Percentiles rank a stretch among this genome's conserved stretches.
These are phyloP conservation scores for Yamadazyma triangularis DNA, from an alignment of 1,139 yeast species.

Conservation along the genomic window DNA sequence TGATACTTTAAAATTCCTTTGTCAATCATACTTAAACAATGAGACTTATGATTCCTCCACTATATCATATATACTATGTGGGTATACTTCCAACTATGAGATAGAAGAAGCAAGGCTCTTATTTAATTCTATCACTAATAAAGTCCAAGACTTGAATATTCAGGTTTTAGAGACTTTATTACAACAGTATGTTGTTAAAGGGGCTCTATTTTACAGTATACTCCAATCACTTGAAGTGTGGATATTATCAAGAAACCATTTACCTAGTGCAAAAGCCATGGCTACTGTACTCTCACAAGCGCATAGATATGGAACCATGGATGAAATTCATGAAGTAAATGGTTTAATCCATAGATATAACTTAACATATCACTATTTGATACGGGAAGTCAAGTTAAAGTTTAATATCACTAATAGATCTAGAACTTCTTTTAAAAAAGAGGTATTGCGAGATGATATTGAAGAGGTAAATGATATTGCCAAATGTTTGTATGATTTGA, in stretches of 20 bases:
- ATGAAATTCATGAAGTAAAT: constrained; percentile 23
- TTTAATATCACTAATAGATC: constrained; percentile 23
- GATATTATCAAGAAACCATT: constrained; percentile 19
- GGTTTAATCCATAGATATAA: constrained; percentile 17
- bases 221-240: constrained; percentile 24
- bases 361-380: constrained; percentile 18
- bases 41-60: constrained; percentile 18
- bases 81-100: constrained; percentile 27
- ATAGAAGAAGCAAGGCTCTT: constrained; percentile 24
- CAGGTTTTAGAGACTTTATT: constrained; percentile 7
- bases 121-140: constrained; percentile 15
- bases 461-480: constrained; percentile 17
- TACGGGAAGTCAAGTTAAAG: constrained; percentile 22
- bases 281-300: constrained; percentile 25
- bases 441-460: constrained; percentile 22
- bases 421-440: constrained; percentile 21
- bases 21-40: constrained; percentile 6
- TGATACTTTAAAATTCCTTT: constrained; percentile 2
- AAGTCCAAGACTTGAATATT: too few relatives aligned
- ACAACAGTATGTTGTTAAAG: constrained; percentile 18
- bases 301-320: constrained; percentile 24
- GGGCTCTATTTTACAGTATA: constrained; percentile 30
- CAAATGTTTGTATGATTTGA: constrained; percentile 5
- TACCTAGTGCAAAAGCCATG: constrained; percentile 25
- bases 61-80: constrained; percentile 26